Evolutionary conservation across 805 yeast species (phyloP).

Genomic region (Monosporozyma aerobia): DNA sequence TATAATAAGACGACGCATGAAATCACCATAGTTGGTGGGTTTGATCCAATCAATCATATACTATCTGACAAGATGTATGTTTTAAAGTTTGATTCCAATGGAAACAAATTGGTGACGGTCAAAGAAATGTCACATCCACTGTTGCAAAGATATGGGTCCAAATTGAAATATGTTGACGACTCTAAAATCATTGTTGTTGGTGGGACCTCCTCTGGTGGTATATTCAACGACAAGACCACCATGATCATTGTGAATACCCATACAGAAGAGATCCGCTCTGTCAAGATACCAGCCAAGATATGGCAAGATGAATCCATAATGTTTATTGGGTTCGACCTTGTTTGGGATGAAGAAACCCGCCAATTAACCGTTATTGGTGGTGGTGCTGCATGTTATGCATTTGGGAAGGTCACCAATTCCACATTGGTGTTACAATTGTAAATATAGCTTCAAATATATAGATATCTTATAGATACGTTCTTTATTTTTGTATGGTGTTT

Average conservation of each 20-base stretch:
- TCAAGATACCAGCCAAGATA: constrained; percentile 27
- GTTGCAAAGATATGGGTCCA: constrained; percentile 44
- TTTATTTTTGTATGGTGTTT: background rate
- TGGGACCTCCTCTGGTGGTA: constrained; percentile 40
- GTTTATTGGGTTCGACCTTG: constrained; percentile 45
- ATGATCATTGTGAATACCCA: constrained; percentile 31
- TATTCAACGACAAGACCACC: constrained; percentile 30
- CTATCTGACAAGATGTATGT: constrained; percentile 24
- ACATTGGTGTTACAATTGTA: constrained; percentile 1
- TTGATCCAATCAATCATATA: constrained; percentile 15
- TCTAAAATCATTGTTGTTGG: constrained; percentile 42
- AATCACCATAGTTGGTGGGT: constrained; percentile 21
- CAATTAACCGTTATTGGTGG: constrained; percentile 40
- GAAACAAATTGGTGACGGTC: constrained; percentile 14
- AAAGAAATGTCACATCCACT: constrained; percentile 21
- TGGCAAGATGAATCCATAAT: constrained; percentile 34
- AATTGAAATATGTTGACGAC: constrained; percentile 25
- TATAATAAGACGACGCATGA: constrained; percentile 6
- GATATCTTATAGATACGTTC: background rate
- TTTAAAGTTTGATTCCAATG: constrained; percentile 20
- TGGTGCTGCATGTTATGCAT: constrained; percentile 77
- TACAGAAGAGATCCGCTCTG: constrained; percentile 10
- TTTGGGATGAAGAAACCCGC: constrained; percentile 15
- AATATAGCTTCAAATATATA: background rate
- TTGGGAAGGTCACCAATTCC: constrained; percentile 50